Percentiles rank a stretch among this genome's conserved stretches.
Evolutionary conservation across 2,329 filamentous ascomycete genomes (phyloP).

Genomic region (Biscogniauxia mediterranea): DNA sequence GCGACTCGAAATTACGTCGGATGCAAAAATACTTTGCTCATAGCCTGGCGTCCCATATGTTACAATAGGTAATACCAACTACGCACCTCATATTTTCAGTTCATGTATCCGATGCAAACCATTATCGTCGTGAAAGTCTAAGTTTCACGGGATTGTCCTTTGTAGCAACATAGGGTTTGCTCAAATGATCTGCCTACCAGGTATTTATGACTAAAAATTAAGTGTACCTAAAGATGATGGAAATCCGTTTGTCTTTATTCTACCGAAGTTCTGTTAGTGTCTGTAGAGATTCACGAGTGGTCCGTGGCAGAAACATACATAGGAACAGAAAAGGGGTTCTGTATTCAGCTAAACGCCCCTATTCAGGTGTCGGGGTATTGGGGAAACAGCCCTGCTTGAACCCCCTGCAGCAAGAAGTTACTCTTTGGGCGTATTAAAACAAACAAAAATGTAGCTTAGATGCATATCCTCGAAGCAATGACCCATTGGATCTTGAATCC

Average conservation of each 20-base stretch:
- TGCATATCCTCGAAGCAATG: not conserved
- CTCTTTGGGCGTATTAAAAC: not conserved
- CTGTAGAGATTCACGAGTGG: too few relatives aligned
- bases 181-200: too few relatives aligned
- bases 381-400: not conserved
- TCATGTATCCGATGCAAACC: not conserved
- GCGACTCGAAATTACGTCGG: not conserved
- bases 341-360: not conserved
- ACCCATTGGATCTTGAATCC: not conserved
- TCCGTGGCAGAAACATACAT: too few relatives aligned
- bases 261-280: too few relatives aligned
- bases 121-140: not conserved
- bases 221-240: too few relatives aligned
- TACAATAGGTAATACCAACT: not conserved
- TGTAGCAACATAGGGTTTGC: too few relatives aligned
- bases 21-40: not conserved
- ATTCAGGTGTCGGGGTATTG: not conserved
- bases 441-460: not conserved
- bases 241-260: too few relatives aligned
- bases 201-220: too few relatives aligned
- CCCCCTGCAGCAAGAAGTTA: not conserved
- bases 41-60: not conserved
- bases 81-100: not conserved
- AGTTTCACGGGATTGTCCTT: not conserved
- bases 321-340: not conserved